Percentiles rank a stretch among this genome's conserved stretches.
phyloP scores from a whole-genome alignment of 345 rosid genomes.

The Hibiscus tridactylites region DNA sequence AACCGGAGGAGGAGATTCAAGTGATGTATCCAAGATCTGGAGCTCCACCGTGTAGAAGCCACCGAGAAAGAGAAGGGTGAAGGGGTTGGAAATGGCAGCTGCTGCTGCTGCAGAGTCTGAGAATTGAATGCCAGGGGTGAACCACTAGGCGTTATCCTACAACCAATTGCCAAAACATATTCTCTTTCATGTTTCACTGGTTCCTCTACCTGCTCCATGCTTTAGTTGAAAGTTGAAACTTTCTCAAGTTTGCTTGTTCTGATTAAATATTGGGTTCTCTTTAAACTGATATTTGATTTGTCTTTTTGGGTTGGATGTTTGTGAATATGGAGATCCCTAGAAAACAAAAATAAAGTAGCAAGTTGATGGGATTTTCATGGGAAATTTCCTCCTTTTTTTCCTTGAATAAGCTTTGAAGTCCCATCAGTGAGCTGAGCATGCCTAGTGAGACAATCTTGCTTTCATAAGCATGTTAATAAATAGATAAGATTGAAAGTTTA shows the following conservation, averaged over 20 bases:
- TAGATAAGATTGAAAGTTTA: not conserved
- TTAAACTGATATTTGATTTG: not conserved
- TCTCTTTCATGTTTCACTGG: constrained; percentile 25
- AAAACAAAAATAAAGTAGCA: not conserved
- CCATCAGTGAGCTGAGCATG: not conserved
- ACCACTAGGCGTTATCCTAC: constrained; percentile 30
- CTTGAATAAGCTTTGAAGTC: too few relatives aligned
- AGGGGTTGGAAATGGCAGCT: constrained; percentile 39
- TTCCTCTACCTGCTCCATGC: constrained; percentile 8
- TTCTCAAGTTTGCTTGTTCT: constrained; percentile 3
- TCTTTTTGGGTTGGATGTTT: not conserved
- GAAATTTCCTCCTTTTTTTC: not conserved
- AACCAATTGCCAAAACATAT: constrained; percentile 21
- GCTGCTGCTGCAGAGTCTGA: constrained; percentile 23
- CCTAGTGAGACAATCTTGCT: not conserved
- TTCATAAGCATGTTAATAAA: not conserved
- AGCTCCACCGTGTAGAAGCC: constrained; percentile 33
- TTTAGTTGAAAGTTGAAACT: constrained; percentile 8
- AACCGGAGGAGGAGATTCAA: constrained; percentile 40
- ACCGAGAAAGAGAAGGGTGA: constrained; percentile 49
- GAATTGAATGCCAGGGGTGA: constrained; percentile 30
- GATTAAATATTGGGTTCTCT: not conserved
- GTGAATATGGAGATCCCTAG: not conserved
- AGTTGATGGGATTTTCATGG: not conserved
- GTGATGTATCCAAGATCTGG: constrained; percentile 28